Conservation (phyloP, 2,329 filamentous ascomycete species). For the Pestalotiopsis sp. region DNA sequence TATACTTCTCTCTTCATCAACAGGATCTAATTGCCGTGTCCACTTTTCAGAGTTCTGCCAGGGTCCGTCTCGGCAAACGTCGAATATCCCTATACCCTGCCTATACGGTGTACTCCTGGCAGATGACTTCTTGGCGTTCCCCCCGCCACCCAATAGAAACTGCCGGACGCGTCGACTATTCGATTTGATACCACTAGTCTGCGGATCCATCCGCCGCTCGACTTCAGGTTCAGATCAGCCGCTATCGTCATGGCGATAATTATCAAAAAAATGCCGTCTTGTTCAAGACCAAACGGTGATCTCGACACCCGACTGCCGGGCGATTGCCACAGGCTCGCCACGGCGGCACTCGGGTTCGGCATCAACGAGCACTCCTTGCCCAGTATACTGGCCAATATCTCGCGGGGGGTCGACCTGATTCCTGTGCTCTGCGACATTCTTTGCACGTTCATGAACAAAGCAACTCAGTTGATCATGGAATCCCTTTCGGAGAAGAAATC, state of each 20-base stretch:
- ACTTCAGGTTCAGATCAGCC: background rate
- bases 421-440: background rate
- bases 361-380: background rate
- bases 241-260: background rate
- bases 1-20: background rate
- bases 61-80: background rate
- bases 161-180: background rate
- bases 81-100: background rate
- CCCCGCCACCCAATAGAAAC: too few relatives aligned
- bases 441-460: background rate
- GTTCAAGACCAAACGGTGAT: background rate
- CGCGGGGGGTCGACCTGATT: background rate
- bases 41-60: background rate
- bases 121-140: too few relatives aligned
- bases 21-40: background rate
- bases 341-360: background rate
- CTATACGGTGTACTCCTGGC: too few relatives aligned
- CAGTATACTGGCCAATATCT: too few relatives aligned
- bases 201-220: background rate
- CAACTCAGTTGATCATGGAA: background rate
- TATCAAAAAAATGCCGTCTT: background rate
- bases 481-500: background rate
- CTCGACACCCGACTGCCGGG: background rate
- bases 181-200: background rate
- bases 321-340: background rate